Evolutionary conservation across 805 yeast species (phyloP).

Genomic region (Candida lessepsii): DNA sequence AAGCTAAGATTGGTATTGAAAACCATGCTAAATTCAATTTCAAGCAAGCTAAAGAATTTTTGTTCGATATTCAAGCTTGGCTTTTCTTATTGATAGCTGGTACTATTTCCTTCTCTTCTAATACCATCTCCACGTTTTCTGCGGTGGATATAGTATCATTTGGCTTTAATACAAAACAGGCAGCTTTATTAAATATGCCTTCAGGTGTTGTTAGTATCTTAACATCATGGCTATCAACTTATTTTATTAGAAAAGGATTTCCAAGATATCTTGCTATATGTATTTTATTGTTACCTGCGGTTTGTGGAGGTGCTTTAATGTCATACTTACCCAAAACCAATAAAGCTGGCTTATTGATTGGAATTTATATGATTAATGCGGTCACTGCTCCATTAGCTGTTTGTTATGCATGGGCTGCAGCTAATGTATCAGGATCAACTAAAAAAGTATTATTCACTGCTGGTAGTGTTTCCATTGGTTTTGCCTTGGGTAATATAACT

Average conservation of each 20-base stretch:
- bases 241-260: conserved; percentile 20
- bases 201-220: conserved; percentile 22
- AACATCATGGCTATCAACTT: conserved; percentile 18
- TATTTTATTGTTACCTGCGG: conserved; percentile 19
- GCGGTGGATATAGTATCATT: conserved; percentile 19
- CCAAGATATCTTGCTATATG: conserved; percentile 20
- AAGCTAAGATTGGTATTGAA: conserved; percentile 18
- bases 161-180: conserved; percentile 20
- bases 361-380: conserved; percentile 20
- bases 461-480: conserved; percentile 22
- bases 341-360: conserved; percentile 27
- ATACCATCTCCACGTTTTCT: conserved; percentile 21
- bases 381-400: conserved; percentile 17
- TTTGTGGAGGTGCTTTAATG: conserved; percentile 21
- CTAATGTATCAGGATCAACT: conserved; percentile 27
- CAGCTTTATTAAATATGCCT: conserved; percentile 23
- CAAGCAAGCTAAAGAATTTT: conserved; percentile 17
- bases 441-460: conserved; percentile 28
- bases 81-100: conserved; percentile 18
- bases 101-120: conserved; percentile 21
- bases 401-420: conserved; percentile 16
- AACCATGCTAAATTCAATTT: conserved; percentile 14
- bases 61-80: conserved; percentile 21
- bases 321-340: conserved; percentile 20
- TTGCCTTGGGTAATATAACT: conserved; percentile 28